phyloP scores from a whole-genome alignment of 2,329 filamentous ascomycete genomes.

The Cladorrhinum sp. region DNA sequence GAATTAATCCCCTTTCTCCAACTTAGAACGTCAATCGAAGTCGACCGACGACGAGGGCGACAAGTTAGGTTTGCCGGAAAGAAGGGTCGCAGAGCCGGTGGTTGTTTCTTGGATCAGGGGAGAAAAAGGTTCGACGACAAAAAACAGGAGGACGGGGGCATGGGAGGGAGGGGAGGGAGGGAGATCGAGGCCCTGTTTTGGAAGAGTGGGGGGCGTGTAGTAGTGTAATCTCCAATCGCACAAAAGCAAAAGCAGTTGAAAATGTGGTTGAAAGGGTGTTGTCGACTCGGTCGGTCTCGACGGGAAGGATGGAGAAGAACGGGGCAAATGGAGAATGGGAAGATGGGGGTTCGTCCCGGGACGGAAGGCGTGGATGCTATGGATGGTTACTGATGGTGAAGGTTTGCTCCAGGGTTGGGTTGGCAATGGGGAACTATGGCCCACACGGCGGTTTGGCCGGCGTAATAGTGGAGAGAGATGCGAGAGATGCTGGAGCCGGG shows the following conservation, averaged over 20 bases:
- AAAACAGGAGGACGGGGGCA: conserved; percentile 14
- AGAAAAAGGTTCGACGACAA: conserved; percentile 3
- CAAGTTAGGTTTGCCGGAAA: not conserved
- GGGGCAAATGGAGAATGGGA: conserved; percentile 1
- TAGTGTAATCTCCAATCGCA: not conserved
- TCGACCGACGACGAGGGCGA: not conserved
- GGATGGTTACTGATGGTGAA: conserved; percentile 12
- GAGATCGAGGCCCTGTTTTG: conserved; percentile 25
- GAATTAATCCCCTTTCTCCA: not conserved
- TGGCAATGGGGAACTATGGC: conserved; percentile 35
- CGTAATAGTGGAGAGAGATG: conserved; percentile 52
- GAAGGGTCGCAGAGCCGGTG: not conserved
- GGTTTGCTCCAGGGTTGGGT: conserved; percentile 11
- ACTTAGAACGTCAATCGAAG: not conserved
- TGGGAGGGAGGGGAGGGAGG: conserved; percentile 7
- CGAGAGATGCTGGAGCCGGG: conserved; percentile 31
- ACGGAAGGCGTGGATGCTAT: conserved; percentile 6
- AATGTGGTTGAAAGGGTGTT: not conserved
- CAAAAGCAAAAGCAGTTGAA: not conserved
- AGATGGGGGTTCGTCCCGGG: conserved; percentile 2
- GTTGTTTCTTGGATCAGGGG: not conserved
- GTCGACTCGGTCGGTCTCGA: not conserved
- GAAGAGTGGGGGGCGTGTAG: conserved; percentile 23
- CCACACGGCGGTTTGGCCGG: conserved; percentile 55
- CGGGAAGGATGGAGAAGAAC: conserved; percentile 5